phyloP scores from a whole-genome alignment of 2,329 filamentous ascomycete species.

The Fusarium brachygibbosum region DNA sequence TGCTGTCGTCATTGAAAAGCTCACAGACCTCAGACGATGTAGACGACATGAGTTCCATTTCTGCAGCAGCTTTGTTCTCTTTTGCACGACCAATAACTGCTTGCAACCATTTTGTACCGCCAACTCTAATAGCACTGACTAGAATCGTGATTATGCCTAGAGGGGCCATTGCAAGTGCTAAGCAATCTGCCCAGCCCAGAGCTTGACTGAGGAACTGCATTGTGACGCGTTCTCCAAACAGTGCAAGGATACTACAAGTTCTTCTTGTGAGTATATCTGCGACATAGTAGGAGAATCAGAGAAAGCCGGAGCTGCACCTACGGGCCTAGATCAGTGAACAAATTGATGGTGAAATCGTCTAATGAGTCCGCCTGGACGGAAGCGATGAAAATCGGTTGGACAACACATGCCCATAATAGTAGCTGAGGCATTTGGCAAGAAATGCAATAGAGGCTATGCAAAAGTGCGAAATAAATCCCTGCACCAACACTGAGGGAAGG shows the following conservation, averaged over 20 bases:
- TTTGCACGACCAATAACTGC: constrained; percentile 61
- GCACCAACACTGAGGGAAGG: too few species aligned
- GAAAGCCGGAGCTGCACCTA: too few species aligned
- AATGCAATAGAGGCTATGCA: too few species aligned
- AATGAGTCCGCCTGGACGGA: too few species aligned
- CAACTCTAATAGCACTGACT: constrained; percentile 60
- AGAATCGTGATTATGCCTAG: constrained; percentile 61
- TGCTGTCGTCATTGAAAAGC: constrained; percentile 57
- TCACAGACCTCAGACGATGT: constrained; percentile 60
- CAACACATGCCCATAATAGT: too few species aligned
- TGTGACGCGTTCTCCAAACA: constrained; percentile 61
- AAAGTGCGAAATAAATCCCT: too few species aligned
- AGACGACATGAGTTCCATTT: constrained; percentile 61
- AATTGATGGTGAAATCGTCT: too few species aligned
- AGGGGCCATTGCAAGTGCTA: constrained; percentile 62
- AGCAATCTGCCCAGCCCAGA: constrained; percentile 56
- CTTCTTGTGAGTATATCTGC: too few species aligned
- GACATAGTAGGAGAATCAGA: too few species aligned
- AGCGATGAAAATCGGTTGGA: too few species aligned
- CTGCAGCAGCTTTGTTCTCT: constrained; percentile 57
- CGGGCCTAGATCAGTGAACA: too few species aligned
- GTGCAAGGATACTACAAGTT: constrained; percentile 17
- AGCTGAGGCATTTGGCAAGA: too few species aligned
- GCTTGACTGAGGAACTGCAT: constrained; percentile 64
- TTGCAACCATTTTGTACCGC: constrained; percentile 58